Conservation (phyloP, 306 rosid species). For the Cicer cuneatum region DNA sequence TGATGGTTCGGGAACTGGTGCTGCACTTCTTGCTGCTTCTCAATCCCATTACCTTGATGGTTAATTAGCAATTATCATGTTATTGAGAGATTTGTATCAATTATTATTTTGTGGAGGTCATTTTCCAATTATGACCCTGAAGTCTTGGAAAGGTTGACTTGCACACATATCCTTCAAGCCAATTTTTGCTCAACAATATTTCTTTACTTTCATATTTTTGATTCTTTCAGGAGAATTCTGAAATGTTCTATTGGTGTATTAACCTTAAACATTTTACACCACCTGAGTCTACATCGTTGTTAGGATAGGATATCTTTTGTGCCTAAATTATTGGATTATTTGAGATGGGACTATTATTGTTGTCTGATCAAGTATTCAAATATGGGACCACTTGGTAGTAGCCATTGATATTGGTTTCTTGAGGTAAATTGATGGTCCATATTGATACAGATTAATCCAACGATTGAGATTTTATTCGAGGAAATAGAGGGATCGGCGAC, state of each 20-base stretch:
- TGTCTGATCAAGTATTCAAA: constrained; percentile 40
- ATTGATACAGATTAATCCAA: neutral
- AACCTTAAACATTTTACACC: neutral
- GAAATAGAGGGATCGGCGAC: too few relatives aligned
- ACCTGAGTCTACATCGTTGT: constrained; percentile 22
- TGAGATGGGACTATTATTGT: neutral
- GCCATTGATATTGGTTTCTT: neutral
- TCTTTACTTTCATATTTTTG: constrained; percentile 18
- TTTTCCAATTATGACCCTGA: constrained; percentile 26
- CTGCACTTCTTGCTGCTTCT: constrained; percentile 88
- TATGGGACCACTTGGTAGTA: constrained; percentile 50
- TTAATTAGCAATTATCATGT: constrained; percentile 21
- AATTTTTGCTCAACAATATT: constrained; percentile 23
- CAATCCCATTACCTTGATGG: constrained; percentile 66
- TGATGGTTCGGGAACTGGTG: constrained; percentile 94
- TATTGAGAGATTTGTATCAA: constrained; percentile 33
- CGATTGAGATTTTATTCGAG: neutral
- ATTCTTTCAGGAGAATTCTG: constrained; percentile 25
- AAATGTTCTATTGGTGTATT: neutral
- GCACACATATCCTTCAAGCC: constrained; percentile 20
- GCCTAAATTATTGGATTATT: constrained; percentile 31
- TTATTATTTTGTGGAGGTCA: constrained; percentile 36
- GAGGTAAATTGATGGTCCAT: constrained; percentile 24
- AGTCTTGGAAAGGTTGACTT: constrained; percentile 36
- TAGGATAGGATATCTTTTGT: constrained; percentile 23